These are phyloP conservation scores for Cyberlindnera suaveolens DNA, from an alignment of 805 yeast species.

Conservation along the genomic window DNA sequence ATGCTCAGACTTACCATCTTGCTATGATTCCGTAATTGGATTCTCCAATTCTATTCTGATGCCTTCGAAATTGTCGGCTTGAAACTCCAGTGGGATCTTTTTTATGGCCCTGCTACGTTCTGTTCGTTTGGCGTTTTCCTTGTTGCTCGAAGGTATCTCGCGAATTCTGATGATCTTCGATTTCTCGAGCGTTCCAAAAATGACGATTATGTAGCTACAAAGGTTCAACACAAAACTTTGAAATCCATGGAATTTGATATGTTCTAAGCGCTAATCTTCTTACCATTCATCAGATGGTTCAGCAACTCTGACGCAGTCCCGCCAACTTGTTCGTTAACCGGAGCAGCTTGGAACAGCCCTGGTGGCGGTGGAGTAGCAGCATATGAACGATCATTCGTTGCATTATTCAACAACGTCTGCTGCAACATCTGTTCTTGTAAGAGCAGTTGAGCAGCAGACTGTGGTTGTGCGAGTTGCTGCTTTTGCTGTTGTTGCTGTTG, in stretches of 20 bases:
- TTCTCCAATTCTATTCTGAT: too few species aligned
- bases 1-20: not conserved
- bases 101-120: too few species aligned
- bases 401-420: constrained; percentile 15
- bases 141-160: too few species aligned
- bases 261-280: constrained; percentile 34
- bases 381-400: constrained; percentile 26
- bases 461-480: constrained; percentile 17
- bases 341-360: constrained; percentile 42
- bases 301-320: constrained; percentile 74
- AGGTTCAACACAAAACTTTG: too few species aligned
- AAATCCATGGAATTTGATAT: too few species aligned
- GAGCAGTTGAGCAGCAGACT: constrained; percentile 19
- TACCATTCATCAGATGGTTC: constrained; percentile 81
- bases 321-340: constrained; percentile 17
- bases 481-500: constrained; percentile 17
- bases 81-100: too few species aligned
- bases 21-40: too few species aligned
- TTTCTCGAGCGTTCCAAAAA: too few species aligned
- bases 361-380: constrained; percentile 70
- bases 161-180: too few species aligned
- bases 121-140: too few species aligned
- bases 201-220: too few species aligned
- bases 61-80: too few species aligned
- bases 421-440: constrained; percentile 24